Base-by-base conservation (phyloP, 2,329 filamentous ascomycete genomes). In the Teratosphaeria zuluensis region DNA sequence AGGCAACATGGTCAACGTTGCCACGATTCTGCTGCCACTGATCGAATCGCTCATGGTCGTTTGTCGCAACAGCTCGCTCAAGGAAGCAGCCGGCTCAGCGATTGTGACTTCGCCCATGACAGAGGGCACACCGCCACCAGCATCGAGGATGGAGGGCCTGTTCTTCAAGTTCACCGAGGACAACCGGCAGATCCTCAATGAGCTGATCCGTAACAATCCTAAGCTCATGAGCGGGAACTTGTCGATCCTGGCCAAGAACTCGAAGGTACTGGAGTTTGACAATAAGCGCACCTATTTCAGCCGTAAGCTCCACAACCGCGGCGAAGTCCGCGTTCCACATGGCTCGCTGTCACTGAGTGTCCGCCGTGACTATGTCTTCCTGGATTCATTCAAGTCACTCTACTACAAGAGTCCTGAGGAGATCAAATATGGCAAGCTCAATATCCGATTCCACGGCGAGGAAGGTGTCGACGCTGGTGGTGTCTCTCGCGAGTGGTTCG, bases 271-370 rank as follows among this genome's bases (percentile, higher is more conserved):
- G 12, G 94, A 99, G 71, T 99, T 99, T 69, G 94, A 99, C 77
- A 99, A 99, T 78, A 99, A 99, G 80, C 91, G 94, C 68, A 97
- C 95, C 76, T 99, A 95, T 81, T 99, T 99, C 80, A 96, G 86
- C 72, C 88, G 94, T 61, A 92, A 90, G 69, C 86, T 99, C 11
- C 94, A 99, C 73, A 84, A 83, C 53, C 84, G 88, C 55, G 82
- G 82, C 56, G 86, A 90, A 68, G 82, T 81, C 60, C 86, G 91
- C 51, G 84, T 89, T 56, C 81, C 87, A 7, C 84, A 89, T 65
- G 52, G 52, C 28, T 88, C 90, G 51, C 79, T 99, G 56, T 91
- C 96, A 73, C 83, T 99, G 53, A 87, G 87, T 60, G 89, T 99
- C 60, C 89, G 95, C 59, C 89, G 94, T 69, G 90, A 96, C 59